Conservation (phyloP, 139 green algal species). For the Picochlorum sp. region DNA sequence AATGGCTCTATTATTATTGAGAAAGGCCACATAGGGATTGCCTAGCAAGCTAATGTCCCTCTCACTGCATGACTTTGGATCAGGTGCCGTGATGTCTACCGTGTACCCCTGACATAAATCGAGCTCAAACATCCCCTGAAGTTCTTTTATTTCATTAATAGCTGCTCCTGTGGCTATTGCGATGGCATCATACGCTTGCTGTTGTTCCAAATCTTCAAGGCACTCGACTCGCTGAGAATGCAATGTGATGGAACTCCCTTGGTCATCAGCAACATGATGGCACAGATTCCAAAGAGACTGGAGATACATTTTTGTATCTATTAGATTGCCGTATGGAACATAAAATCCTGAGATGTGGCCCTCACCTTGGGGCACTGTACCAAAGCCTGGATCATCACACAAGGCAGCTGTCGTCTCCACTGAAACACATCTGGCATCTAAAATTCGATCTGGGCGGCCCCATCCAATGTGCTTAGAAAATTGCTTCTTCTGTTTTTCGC, state of each 20-base stretch:
- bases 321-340: not conserved
- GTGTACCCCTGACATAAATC: constrained; percentile 55
- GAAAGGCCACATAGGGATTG: constrained; percentile 56
- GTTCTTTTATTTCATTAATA: constrained; percentile 38
- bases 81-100: constrained; percentile 8
- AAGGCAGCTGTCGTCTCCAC: too few species aligned
- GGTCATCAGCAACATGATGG: constrained; percentile 5
- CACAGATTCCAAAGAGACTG: constrained; percentile 54
- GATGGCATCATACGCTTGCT: constrained; percentile 36
- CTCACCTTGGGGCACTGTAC: too few species aligned
- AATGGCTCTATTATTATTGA: constrained; percentile 33
- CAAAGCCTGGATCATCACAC: too few species aligned
- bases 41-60: constrained; percentile 61
- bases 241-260: constrained; percentile 23
- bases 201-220: constrained; percentile 18
- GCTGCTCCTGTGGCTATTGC: constrained; percentile 63
- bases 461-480: constrained; percentile 9
- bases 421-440: too few species aligned
- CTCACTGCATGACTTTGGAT: constrained; percentile 19
- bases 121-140: constrained; percentile 29
- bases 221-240: constrained; percentile 21
- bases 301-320: constrained; percentile 51
- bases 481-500: constrained; percentile 40
- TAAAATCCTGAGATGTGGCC: not conserved
- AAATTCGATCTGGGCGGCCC: too few species aligned